phyloP scores from a whole-genome alignment of 352 stramenopile species.

The Phytophthora vignae region DNA sequence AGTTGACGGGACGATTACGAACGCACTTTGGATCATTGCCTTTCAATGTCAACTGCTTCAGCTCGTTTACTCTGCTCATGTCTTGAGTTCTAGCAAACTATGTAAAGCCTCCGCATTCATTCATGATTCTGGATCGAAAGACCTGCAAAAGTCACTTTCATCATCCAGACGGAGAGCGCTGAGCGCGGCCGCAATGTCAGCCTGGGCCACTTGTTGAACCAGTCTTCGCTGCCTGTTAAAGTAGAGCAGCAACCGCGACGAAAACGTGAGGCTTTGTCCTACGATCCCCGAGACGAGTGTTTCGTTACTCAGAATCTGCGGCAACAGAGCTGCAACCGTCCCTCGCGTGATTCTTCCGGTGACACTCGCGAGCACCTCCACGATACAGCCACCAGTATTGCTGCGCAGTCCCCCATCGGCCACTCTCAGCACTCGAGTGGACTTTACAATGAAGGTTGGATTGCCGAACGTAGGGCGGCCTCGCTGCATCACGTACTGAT shows the following conservation, averaged over 20 bases:
- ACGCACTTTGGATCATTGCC: no score
- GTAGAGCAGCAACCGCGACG: constrained; percentile 26
- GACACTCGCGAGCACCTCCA: constrained; percentile 17
- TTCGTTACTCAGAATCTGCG: constrained; percentile 18
- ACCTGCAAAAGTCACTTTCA: constrained; percentile 2
- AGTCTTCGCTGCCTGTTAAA: constrained; percentile 23
- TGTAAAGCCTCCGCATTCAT: neutral
- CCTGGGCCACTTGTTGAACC: constrained; percentile 21
- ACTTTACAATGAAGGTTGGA: constrained; percentile 21
- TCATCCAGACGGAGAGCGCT: neutral
- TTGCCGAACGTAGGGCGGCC: constrained; percentile 32
- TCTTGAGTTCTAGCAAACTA: no score
- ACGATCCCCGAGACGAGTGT: constrained; percentile 7
- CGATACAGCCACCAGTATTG: constrained; percentile 20
- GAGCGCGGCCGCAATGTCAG: constrained; percentile 21
- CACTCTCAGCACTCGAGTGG: constrained; percentile 26
- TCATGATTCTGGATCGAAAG: neutral
- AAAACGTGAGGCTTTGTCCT: constrained; percentile 18
- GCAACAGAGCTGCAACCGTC: constrained; percentile 18
- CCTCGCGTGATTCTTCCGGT: constrained; percentile 9
- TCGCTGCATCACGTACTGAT: constrained; percentile 45
- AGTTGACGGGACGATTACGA: neutral
- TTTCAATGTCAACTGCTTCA: no score
- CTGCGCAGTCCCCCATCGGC: constrained; percentile 7
- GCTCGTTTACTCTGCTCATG: no score